Evolutionary conservation across 495 filamentous ascomycete genomes (phyloP).

Genomic region (Xylaria grammica): DNA sequence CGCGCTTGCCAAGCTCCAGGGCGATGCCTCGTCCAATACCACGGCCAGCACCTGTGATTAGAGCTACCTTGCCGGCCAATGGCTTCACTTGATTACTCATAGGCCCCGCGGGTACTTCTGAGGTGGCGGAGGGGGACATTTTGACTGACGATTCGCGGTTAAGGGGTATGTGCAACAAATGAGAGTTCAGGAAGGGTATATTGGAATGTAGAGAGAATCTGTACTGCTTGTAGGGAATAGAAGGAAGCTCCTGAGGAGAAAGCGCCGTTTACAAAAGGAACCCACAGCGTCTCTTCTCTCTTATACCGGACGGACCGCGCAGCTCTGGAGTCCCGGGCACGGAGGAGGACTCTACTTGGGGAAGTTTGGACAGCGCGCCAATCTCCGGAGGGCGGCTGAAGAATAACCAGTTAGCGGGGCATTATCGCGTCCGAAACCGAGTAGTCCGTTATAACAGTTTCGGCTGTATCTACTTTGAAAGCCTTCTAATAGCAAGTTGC

Average conservation of each 20-base stretch:
- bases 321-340: slow-evolving; percentile 7
- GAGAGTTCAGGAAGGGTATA: not conserved
- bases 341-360: slow-evolving; percentile 18
- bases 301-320: not conserved
- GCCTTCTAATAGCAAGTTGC: too few species aligned
- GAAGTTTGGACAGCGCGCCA: slow-evolving; percentile 2
- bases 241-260: not conserved
- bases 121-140: slow-evolving; percentile 32
- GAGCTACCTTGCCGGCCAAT: slow-evolving; percentile 69
- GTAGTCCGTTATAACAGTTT: not conserved
- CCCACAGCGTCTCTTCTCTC: not conserved
- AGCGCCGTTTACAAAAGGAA: not conserved
- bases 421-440: not conserved
- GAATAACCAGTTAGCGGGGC: not conserved
- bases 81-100: slow-evolving; percentile 38
- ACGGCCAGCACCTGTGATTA: slow-evolving; percentile 70
- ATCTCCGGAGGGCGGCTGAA: not conserved
- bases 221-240: not conserved
- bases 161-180: not conserved
- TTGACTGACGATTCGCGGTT: not conserved
- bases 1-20: slow-evolving; percentile 74
- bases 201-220: too few species aligned
- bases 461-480: not conserved
- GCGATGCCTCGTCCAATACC: slow-evolving; percentile 81
- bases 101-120: slow-evolving; percentile 18